Evolutionary conservation across 2,329 filamentous ascomycete species (phyloP), one percentile per base, ranked within the genome.

Genomic region (Hypoxylon sp.): DNA sequence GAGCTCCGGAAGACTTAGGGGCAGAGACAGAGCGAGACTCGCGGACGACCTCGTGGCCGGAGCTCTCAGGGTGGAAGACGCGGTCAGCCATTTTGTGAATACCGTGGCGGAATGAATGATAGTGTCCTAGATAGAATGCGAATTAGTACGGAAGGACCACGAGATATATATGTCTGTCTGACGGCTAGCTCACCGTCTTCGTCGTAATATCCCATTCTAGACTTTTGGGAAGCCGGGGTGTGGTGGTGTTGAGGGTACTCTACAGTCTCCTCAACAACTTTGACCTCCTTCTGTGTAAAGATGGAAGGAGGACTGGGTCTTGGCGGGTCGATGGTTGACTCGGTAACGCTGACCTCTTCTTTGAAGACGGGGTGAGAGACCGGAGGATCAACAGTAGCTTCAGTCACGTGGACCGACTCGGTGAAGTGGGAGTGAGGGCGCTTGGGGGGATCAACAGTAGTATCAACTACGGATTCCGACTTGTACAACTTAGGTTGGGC

Each of bases 201-300:
- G 82, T 89, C 86, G 84, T 88, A 89, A 84, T 89, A 89, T 81
- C 86, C 87, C 87, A 89, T 89, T 80, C 86, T 88, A 81, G 81
- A 80, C 76, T 84, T 83, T 65, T 81, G 79, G 73, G 79, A 72
- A 65, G 75, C 81, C 71, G 78, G 77, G 77, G 73, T 73, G 58
- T 66, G 60, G 55, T 32, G 46, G 72, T 75, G 79, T 74, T 78
- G 81, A 77, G 84, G 80, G 78, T 81, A 80, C 80, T 87, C 89
- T 80, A 87, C 88, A 83, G 87, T 92, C 84, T 87, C 91, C 83
- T 87, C 88, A 83, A 81, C 86, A 78, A 91, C 81, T 78, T 86
- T 86, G 71, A 85, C 80, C 77, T 89, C 84, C 77, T 87, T 82
- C 79, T 85, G 82, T 79, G 83, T 83, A 72, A 43, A 43, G 19